These are phyloP conservation scores for Beauveria sp. DNA, from an alignment of 2,329 filamentous ascomycete genomes.

Conservation along the genomic window DNA sequence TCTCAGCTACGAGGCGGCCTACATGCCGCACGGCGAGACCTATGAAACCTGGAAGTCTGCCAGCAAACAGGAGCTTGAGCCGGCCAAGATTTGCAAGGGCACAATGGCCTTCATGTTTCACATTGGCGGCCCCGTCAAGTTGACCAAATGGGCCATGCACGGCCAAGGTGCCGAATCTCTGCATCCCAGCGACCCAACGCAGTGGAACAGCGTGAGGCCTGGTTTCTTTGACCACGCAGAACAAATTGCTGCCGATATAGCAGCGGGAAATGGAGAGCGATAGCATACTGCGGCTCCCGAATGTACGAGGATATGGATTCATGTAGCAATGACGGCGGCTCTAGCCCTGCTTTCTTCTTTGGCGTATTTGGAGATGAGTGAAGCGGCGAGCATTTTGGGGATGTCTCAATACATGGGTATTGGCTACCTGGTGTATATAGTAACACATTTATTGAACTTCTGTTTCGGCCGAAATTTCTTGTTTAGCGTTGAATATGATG, in stretches of 20 bases:
- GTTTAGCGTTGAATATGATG: background rate
- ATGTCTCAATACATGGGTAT: background rate
- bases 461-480: background rate
- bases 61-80: constrained; percentile 26
- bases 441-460: background rate
- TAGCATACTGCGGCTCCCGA: background rate
- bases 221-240: constrained; percentile 22
- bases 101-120: constrained; percentile 44
- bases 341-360: background rate
- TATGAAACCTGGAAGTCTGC: constrained; percentile 24
- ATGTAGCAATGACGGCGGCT: background rate
- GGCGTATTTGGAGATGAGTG: background rate
- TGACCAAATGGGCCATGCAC: constrained; percentile 19
- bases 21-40: constrained; percentile 29
- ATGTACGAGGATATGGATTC: background rate
- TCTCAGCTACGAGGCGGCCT: constrained; percentile 25
- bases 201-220: constrained; percentile 20
- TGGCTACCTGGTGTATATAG: background rate
- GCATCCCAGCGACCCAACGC: constrained; percentile 14
- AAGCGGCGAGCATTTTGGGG: background rate
- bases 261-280: constrained; percentile 5
- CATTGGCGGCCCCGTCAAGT: constrained; percentile 17
- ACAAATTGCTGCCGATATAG: constrained; percentile 18
- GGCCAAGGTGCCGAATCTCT: constrained; percentile 16
- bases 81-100: constrained; percentile 35